phyloP scores from a whole-genome alignment of 1,284 basidiomycete species.

The Pulveroboletus sp. region DNA sequence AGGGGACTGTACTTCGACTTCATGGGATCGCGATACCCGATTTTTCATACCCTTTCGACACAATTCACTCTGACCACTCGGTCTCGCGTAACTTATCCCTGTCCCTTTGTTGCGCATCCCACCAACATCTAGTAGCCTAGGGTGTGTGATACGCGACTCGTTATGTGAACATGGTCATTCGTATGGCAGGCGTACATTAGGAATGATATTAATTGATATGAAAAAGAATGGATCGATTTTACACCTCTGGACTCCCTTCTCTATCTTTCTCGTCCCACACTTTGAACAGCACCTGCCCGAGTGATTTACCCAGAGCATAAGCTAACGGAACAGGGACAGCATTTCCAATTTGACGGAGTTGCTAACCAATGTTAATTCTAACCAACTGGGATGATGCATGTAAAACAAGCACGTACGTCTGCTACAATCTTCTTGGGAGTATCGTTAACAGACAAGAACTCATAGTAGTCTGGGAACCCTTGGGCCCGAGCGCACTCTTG shows the following conservation, averaged over 20 bases:
- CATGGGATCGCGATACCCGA: slow-evolving; percentile 13
- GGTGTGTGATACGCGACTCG: background rate
- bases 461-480: slow-evolving; percentile 66
- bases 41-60: slow-evolving; percentile 19
- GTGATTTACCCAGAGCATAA: slow-evolving; percentile 53
- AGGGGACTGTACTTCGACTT: background rate
- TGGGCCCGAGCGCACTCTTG: slow-evolving; percentile 66
- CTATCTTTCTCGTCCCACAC: slow-evolving; percentile 41
- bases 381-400: background rate
- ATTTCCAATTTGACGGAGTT: slow-evolving; percentile 69
- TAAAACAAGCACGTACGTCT: slow-evolving; percentile 43
- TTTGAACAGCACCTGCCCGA: slow-evolving; percentile 47
- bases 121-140: background rate
- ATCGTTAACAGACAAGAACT: slow-evolving; percentile 48
- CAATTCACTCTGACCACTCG: background rate
- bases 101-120: background rate
- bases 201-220: background rate
- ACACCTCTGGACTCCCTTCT: slow-evolving; percentile 45
- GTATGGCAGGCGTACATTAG: background rate
- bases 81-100: slow-evolving; percentile 15
- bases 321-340: slow-evolving; percentile 69
- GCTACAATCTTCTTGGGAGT: slow-evolving; percentile 33
- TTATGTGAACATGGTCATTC: background rate
- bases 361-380: slow-evolving; percentile 36
- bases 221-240: background rate